Percentiles rank a stretch among this genome's conserved stretches.
phyloP scores from a whole-genome alignment of 129 eudicot genomes.

The Daucus carota region DNA sequence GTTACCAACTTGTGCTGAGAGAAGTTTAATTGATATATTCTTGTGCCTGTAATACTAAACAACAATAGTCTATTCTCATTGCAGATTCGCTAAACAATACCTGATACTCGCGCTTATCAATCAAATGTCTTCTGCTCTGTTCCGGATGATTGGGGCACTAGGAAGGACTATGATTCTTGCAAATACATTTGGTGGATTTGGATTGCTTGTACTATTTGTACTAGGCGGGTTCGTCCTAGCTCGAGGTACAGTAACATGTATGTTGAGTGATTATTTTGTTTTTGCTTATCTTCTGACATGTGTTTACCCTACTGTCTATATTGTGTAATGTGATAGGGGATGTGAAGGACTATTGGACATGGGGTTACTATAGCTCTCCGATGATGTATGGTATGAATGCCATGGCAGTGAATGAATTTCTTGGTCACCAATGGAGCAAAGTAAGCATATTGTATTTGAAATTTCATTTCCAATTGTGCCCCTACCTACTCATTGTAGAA shows the following conservation, averaged over 20 bases:
- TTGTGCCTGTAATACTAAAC: background rate
- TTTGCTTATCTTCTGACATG: background rate
- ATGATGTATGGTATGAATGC: slow-evolving; percentile 58
- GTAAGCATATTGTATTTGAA: slow-evolving; percentile 28
- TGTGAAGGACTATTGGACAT: slow-evolving; percentile 38
- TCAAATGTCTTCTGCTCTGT: slow-evolving; percentile 62
- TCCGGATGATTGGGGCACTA: slow-evolving; percentile 44
- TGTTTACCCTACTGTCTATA: background rate
- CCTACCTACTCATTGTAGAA: background rate
- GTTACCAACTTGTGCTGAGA: background rate
- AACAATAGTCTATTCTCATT: background rate
- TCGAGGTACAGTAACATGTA: slow-evolving; percentile 26
- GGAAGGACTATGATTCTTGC: slow-evolving; percentile 62
- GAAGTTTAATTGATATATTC: background rate
- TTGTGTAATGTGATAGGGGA: slow-evolving; percentile 23
- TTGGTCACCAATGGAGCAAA: slow-evolving; percentile 41
- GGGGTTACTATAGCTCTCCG: slow-evolving; percentile 59
- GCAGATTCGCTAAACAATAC: slow-evolving; percentile 49
- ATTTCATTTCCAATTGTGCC: background rate
- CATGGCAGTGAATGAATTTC: slow-evolving; percentile 43
- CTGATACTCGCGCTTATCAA: slow-evolving; percentile 31
- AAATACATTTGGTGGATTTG: slow-evolving; percentile 55
- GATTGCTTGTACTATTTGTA: slow-evolving; percentile 36
- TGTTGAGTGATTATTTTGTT: background rate
- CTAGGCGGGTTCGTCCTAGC: slow-evolving; percentile 64